Base-by-base conservation (phyloP, 78 protist genomes). In the Bodo saltans region DNA sequence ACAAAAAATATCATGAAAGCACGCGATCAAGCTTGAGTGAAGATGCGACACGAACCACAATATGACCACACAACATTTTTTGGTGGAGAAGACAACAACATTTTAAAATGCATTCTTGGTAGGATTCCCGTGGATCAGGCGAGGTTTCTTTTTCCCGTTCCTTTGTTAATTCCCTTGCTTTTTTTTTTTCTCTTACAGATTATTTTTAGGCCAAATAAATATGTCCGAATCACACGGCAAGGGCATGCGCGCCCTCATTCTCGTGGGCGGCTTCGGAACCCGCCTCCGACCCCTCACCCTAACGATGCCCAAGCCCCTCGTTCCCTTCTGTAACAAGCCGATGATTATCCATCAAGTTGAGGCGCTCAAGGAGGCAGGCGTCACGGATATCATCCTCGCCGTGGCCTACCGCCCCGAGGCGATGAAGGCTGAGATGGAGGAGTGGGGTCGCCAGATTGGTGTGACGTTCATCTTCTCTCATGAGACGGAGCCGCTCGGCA, bases 231-330 rank as follows among this genome's bases (percentile, higher is more conserved):
- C n/a, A n/a, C n/a, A n/a, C n/a, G n/a, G n/a, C n/a, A n/a, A n/a
- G n/a, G 34, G 38, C 41, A 94, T 92, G 94, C 95, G 95, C 79
- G 98, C 98, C 0, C 91, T 96, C n/a, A 95, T 96, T 78, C 90
- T 96, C 40, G 98, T 95, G 29, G 98, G 98, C 29, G 98, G 98
- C 4, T 95, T 87, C 42, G 98, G 98, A 26, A 96, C 97, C 1
- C 89, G 98, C 52, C 91, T 97, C 35, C 89, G 99, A 29, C 99
- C 99, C 38, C 87, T 97, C 30, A 97, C 99, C 33, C 78, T 97
- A 11, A 73, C 97, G 1, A 83, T 78, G 47, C 98, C 99, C 33
- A 97, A 97, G 88, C 98, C 99, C 12, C 82, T 94, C 34, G 96
- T 97, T 0, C 92, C 86, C 70, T 96, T 97, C 88, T 85, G 89